Evolutionary conservation across 2,329 filamentous ascomycete genomes (phyloP), one percentile per base, ranked within the genome.

Genomic region (Calonectria montana): DNA sequence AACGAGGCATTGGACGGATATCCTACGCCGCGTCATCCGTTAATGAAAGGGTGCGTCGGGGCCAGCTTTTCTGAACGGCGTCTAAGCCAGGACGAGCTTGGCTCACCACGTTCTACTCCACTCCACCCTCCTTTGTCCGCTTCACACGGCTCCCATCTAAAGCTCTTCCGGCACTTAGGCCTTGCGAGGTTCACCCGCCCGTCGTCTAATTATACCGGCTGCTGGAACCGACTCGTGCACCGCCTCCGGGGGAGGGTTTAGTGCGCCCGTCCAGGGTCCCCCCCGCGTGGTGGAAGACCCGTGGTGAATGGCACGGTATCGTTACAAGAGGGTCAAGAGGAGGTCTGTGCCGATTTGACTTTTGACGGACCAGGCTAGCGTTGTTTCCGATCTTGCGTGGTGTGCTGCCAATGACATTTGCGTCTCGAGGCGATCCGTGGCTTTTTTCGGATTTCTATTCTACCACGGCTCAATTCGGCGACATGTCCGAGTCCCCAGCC

Each of bases 181-280:
- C 39, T 31, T 8, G 55, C 57, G 45, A 61, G 4, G 47, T 53
- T 68, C 43, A 68, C 13, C 55, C 65, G 65, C 25, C 31, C 25
- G 67, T 9, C 15, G 16, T 21, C 29, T 39, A 59, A 25, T 59
- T 62, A 23, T 13, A 12, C 27, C 21, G 31, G 31, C 12, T 23
- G n/a, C 41, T 16, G 37, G 53, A 31, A 53, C 64, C 61, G 68
- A 65, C 45, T 41, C 39, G n/a, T 45, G 59, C 35, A 35, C 70
- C 15, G 27, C 43, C 31, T 27, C 61, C 53, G 27, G 27, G 27
- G n/a, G 39, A 47, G 37, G 43, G 27, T 55, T 23, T 69, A 61
- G 59, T 39, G 65, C 31, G 39, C 25, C 53, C 18, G 47, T 47
- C 21, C 18, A 47, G 45, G 61, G 47, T 29, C 45, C 31, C 37